phyloP scores from a whole-genome alignment of 305 asterid species.

The Fraxinus latifolia region DNA sequence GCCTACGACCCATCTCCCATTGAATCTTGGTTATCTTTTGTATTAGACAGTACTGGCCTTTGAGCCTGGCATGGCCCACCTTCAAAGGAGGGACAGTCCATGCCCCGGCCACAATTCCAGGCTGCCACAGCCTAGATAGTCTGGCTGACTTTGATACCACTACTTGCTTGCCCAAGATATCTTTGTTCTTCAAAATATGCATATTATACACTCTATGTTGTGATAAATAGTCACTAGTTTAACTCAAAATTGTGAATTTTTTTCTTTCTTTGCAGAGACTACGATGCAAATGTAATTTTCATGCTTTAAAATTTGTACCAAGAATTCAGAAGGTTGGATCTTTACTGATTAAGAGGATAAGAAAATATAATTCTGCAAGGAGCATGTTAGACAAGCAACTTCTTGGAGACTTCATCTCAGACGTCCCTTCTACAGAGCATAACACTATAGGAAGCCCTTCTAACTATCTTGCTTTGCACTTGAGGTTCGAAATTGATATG shows the following conservation, averaged over 20 bases:
- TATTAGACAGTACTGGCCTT: neutral
- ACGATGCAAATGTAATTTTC: conserved; percentile 94
- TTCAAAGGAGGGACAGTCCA: neutral
- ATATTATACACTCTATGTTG: neutral
- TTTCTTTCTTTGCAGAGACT: conserved; percentile 49
- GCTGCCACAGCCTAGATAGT: neutral
- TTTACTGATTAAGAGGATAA: conserved; percentile 57
- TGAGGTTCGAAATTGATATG: conserved; percentile 95
- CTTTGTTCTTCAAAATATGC: conserved; percentile 1
- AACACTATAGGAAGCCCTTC: conserved; percentile 28
- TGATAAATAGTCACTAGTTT: conserved; percentile 5
- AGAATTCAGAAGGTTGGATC: conserved; percentile 65
- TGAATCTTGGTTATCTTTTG: neutral
- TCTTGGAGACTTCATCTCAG: conserved; percentile 61
- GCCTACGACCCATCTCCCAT: neutral
- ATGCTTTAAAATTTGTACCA: conserved; percentile 71
- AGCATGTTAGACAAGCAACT: conserved; percentile 64
- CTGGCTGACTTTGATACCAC: neutral
- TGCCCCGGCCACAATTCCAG: neutral
- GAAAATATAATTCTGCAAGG: conserved; percentile 39
- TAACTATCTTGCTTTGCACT: conserved; percentile 79
- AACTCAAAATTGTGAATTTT: conserved; percentile 8
- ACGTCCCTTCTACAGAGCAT: conserved; percentile 24
- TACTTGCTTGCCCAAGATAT: neutral
- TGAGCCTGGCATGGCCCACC: neutral